Conservation (phyloP, 768 basidiomycete species). For the Suillus americanus region DNA sequence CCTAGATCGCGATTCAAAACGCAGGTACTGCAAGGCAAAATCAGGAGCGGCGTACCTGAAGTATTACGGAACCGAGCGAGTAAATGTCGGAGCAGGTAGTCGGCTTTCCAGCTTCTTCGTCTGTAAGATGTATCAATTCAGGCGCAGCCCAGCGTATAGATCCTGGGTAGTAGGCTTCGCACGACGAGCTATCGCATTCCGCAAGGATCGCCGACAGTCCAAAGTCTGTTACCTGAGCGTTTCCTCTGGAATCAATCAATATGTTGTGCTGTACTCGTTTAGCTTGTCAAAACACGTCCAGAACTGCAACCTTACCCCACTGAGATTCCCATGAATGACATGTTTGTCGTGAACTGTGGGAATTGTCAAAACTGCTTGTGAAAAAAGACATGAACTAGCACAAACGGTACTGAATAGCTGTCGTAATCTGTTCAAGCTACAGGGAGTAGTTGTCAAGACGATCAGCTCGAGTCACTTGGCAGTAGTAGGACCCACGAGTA, state of each 20-base stretch:
- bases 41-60: conserved; percentile 3
- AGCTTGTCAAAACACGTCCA: not conserved
- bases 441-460: not conserved
- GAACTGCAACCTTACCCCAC: not conserved
- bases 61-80: conserved; percentile 7
- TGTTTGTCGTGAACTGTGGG: conserved; percentile 7
- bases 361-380: not conserved
- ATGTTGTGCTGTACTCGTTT: conserved; percentile 9
- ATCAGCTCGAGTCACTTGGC: not conserved
- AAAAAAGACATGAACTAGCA: not conserved
- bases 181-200: not conserved
- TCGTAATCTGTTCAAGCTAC: conserved; percentile 4
- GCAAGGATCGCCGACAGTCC: conserved; percentile 7
- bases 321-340: conserved; percentile 11
- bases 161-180: not conserved
- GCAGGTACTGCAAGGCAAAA: not conserved
- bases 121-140: conserved; percentile 3
- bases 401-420: conserved; percentile 11
- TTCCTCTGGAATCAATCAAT: conserved; percentile 1
- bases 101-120: not conserved
- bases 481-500: conserved; percentile 14
- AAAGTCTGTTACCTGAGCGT: conserved; percentile 6
- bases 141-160: conserved; percentile 12
- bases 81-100: conserved; percentile 7
- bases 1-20: conserved; percentile 1